A percentile compares a stretch with the other conserved stretches of the same genome.
These are phyloP conservation scores for Floccularia luteovirens DNA, from an alignment of 768 basidiomycete species.

Conservation along the genomic window DNA sequence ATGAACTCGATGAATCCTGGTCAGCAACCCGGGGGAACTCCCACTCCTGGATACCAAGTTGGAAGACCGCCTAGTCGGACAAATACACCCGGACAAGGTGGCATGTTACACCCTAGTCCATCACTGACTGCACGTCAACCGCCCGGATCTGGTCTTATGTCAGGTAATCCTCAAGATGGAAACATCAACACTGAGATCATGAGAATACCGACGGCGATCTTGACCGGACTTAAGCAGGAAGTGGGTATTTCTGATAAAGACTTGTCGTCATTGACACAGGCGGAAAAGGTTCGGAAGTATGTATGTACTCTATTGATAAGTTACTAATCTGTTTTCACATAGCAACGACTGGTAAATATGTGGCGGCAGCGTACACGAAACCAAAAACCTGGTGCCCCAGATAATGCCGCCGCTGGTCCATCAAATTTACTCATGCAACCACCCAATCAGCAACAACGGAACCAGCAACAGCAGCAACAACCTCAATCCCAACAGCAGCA, in stretches of 20 bases:
- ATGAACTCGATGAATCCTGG: conserved; percentile 30
- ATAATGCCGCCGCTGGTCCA: conserved; percentile 34
- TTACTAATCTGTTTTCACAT: neutral
- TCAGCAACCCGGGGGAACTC: conserved; percentile 22
- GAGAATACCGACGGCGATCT: conserved; percentile 22
- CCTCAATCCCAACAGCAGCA: conserved; percentile 20
- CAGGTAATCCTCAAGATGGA: conserved; percentile 4
- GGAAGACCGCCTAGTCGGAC: conserved; percentile 58
- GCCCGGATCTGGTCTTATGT: conserved; percentile 16
- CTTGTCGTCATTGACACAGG: conserved; percentile 25
- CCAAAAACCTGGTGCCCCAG: conserved; percentile 8
- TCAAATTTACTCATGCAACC: conserved; percentile 28
- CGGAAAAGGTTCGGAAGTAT: conserved; percentile 48
- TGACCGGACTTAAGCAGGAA: conserved; percentile 33
- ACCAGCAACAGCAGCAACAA: conserved; percentile 18
- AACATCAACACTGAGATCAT: conserved; percentile 33
- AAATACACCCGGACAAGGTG: conserved; percentile 37
- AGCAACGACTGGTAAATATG: conserved; percentile 27
- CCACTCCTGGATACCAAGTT: conserved; percentile 22
- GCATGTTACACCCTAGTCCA: conserved; percentile 50
- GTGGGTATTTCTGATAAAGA: conserved; percentile 41
- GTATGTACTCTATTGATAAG: neutral
- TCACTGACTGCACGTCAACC: conserved; percentile 42
- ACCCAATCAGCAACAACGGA: conserved; percentile 23
- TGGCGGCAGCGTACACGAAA: conserved; percentile 12